phyloP scores from a whole-genome alignment of 2,329 filamentous ascomycete genomes.

The Fusarium sp. region DNA sequence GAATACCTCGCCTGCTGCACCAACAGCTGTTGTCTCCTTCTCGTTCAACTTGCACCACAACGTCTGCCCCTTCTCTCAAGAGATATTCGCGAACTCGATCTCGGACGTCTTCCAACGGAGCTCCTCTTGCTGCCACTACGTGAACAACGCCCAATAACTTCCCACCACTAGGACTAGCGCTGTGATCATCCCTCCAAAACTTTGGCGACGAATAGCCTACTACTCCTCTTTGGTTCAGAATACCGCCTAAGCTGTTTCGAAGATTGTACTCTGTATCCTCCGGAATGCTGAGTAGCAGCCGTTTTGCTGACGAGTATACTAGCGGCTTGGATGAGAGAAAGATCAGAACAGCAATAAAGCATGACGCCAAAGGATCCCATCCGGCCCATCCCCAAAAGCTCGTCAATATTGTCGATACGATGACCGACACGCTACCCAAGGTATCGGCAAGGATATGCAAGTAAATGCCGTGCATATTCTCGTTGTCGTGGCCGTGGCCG shows the following conservation, averaged over 20 bases:
- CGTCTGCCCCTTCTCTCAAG: conserved; percentile 76
- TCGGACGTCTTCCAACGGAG: conserved; percentile 84
- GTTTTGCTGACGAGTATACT: conserved; percentile 83
- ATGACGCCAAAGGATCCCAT: conserved; percentile 94
- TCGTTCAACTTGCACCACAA: conserved; percentile 87
- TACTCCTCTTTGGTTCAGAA: conserved; percentile 84
- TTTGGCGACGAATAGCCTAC: conserved; percentile 86
- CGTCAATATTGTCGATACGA: conserved; percentile 88
- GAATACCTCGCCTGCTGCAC: conserved; percentile 55
- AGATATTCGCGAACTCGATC: conserved; percentile 80
- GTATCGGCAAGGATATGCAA: conserved; percentile 95
- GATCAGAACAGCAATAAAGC: conserved; percentile 91
- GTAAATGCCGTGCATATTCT: conserved; percentile 98
- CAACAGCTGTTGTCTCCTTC: conserved; percentile 77
- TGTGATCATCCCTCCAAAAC: conserved; percentile 88
- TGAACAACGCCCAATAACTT: conserved; percentile 86
- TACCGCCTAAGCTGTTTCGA: conserved; percentile 84
- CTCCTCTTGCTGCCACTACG: conserved; percentile 76
- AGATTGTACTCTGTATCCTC: conserved; percentile 88
- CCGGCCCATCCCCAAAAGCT: conserved; percentile 90
- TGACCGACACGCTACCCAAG: conserved; percentile 92
- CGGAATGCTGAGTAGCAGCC: conserved; percentile 84
- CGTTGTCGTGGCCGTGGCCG: conserved; percentile 75
- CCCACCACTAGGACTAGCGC: conserved; percentile 53
- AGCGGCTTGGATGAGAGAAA: conserved; percentile 91